Conservation (phyloP, 805 yeast genomes). For the Wickerhamiella kurtzmanii region DNA sequence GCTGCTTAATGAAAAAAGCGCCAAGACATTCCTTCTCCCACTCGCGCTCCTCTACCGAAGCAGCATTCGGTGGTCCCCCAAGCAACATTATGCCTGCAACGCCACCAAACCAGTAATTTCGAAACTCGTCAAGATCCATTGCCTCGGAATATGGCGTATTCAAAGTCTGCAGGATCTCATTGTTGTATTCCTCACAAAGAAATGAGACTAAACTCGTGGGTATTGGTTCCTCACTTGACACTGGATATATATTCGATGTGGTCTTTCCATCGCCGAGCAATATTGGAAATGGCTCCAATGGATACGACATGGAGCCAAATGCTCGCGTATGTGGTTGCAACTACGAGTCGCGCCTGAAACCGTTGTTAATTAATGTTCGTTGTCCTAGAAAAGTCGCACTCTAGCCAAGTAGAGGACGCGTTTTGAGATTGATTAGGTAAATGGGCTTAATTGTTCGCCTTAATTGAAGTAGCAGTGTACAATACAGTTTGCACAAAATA, state of each 20-base stretch:
- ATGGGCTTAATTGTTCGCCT: too few species aligned
- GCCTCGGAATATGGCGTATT: conserved; percentile 78
- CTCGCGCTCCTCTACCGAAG: conserved; percentile 31
- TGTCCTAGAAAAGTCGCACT: too few species aligned
- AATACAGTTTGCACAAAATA: background rate
- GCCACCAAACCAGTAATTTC: conserved; percentile 75
- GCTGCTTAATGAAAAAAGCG: conserved; percentile 69
- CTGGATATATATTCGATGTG: conserved; percentile 84
- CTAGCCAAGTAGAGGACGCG: too few species aligned
- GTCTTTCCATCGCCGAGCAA: conserved; percentile 79
- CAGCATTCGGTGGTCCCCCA: conserved; percentile 57
- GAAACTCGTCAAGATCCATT: conserved; percentile 61
- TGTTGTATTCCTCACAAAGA: conserved; percentile 80
- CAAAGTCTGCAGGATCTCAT: conserved; percentile 82
- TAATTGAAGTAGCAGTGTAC: too few species aligned
- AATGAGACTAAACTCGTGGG: conserved; percentile 73
- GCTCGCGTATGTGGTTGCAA: too few species aligned
- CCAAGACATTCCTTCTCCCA: conserved; percentile 95
- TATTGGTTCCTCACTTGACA: conserved; percentile 47
- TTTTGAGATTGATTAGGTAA: too few species aligned
- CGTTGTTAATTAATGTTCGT: too few species aligned
- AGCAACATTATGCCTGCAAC: conserved; percentile 65
- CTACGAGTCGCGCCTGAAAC: too few species aligned
- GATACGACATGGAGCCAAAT: background rate
- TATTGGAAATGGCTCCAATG: conserved; percentile 31